Conservation (phyloP, 73 alveolate species). For the Paramecium sonneborni region DNA sequence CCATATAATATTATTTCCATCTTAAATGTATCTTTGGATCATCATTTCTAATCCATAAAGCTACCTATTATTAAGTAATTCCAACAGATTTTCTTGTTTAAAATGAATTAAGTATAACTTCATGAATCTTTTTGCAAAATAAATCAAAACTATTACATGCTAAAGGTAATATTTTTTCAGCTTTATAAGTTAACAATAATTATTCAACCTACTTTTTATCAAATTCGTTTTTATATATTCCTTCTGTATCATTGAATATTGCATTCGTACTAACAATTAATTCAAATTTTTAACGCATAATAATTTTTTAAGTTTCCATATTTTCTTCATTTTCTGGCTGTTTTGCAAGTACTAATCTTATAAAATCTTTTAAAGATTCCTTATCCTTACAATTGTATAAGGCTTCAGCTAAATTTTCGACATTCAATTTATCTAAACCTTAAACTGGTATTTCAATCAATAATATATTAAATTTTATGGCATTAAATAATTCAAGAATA, state of each 20-base stretch:
- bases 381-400: not conserved
- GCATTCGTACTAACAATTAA: not conserved
- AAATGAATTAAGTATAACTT: not conserved
- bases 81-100: slow-evolving; percentile 7
- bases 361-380: not conserved
- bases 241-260: not conserved
- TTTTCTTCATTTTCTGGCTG: not conserved
- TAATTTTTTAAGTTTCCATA: not conserved
- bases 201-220: not conserved
- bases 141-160: not conserved
- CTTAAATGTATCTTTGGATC: not conserved
- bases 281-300: not conserved
- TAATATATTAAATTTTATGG: not conserved
- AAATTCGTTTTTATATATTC: not conserved
- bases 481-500: not conserved
- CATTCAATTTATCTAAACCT: not conserved
- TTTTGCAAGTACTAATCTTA: too few species aligned
- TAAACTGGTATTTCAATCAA: not conserved
- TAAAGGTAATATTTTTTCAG: not conserved
- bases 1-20: not conserved
- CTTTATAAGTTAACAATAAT: not conserved
- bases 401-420: not conserved
- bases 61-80: not conserved
- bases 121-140: not conserved
- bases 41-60: not conserved